phyloP scores from a whole-genome alignment of 768 basidiomycete genomes.

The Lepiota venenata region DNA sequence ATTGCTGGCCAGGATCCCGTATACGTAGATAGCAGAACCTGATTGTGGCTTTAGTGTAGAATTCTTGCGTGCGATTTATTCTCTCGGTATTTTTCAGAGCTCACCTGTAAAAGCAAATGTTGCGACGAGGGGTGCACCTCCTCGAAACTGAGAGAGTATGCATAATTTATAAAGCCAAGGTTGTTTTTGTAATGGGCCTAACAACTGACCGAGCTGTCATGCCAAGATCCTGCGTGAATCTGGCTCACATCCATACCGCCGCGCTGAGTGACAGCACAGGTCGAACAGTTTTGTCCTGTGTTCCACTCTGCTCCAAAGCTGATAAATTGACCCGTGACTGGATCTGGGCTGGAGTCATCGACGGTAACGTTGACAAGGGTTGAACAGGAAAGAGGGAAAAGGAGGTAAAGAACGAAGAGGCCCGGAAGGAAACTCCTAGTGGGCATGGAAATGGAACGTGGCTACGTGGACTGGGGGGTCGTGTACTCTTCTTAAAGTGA shows the following conservation, averaged over 20 bases:
- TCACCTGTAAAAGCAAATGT: not conserved
- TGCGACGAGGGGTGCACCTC: not conserved
- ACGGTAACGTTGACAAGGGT: not conserved
- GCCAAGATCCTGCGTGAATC: not conserved
- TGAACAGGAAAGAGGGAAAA: not conserved
- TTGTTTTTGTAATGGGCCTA: not conserved
- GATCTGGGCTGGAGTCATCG: not conserved
- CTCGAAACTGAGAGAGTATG: not conserved
- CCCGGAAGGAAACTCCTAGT: no score
- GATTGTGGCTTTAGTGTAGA: not conserved
- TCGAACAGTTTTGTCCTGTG: not conserved
- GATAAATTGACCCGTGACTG: not conserved
- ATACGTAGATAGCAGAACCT: not conserved
- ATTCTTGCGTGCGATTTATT: not conserved
- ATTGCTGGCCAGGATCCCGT: not conserved
- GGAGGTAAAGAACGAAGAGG: not conserved
- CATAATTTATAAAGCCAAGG: not conserved
- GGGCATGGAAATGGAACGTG: no score
- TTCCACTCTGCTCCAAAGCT: not conserved
- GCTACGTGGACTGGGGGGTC: no score
- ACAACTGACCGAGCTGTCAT: not conserved
- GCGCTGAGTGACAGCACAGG: not conserved
- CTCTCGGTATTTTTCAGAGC: not conserved
- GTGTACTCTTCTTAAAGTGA: no score
- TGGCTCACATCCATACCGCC: not conserved